Conservation (phyloP, 345 rosid species). For the Citrus glauca region DNA sequence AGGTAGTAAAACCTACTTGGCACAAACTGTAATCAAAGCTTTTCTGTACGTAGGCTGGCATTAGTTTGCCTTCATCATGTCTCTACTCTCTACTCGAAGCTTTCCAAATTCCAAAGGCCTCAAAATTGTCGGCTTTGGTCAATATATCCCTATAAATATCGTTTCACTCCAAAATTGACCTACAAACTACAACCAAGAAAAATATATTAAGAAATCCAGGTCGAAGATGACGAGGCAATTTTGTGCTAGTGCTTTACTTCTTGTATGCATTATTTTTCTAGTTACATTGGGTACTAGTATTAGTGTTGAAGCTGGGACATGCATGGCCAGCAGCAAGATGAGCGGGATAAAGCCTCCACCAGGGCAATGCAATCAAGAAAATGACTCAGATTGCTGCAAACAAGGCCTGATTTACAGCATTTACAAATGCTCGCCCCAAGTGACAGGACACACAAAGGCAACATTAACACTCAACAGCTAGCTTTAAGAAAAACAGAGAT, state of each 20-base stretch:
- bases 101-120: not conserved
- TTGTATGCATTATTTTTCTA: not conserved
- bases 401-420: constrained; percentile 12
- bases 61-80: not conserved
- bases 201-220: too few relatives aligned
- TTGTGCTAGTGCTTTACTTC: not conserved
- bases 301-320: constrained; percentile 5
- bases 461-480: not conserved
- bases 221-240: constrained; percentile 4
- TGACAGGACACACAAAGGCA: constrained; percentile 19
- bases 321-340: constrained; percentile 20
- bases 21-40: not conserved
- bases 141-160: not conserved
- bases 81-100: not conserved
- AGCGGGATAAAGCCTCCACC: constrained; percentile 18
- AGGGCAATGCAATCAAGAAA: not conserved
- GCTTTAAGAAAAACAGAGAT: too few relatives aligned
- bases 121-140: not conserved
- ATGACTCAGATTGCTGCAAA: constrained; percentile 14
- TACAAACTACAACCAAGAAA: not conserved
- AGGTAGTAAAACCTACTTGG: not conserved
- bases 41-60: not conserved
- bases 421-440: constrained; percentile 19
- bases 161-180: not conserved
- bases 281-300: not conserved